Evolutionary conservation across 306 rosid species (phyloP).

Genomic region (Dryas drummondii): DNA sequence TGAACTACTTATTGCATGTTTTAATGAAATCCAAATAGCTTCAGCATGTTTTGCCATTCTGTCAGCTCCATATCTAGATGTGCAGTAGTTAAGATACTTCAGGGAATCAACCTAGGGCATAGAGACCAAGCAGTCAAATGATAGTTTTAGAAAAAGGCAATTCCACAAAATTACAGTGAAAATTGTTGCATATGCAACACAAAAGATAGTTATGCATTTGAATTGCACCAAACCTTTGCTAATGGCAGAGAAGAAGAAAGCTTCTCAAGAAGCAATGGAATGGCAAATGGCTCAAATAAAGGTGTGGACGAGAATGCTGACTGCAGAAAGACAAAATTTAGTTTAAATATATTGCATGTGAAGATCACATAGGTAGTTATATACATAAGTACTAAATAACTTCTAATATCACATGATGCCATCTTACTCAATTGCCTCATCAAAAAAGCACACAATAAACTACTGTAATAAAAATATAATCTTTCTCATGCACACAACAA

Average conservation of each 20-base stretch:
- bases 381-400: neutral
- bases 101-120: slow-evolving; percentile 79
- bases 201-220: slow-evolving; percentile 22
- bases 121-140: slow-evolving; percentile 22
- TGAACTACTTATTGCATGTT: slow-evolving; percentile 56
- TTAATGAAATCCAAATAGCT: slow-evolving; percentile 69
- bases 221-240: slow-evolving; percentile 70
- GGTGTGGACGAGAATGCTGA: slow-evolving; percentile 74
- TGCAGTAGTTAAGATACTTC: slow-evolving; percentile 71
- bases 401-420: neutral
- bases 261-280: slow-evolving; percentile 91
- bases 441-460: neutral
- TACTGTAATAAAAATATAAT: neutral
- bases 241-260: slow-evolving; percentile 72
- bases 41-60: slow-evolving; percentile 67
- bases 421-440: slow-evolving; percentile 8
- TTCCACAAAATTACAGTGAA: neutral
- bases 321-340: slow-evolving; percentile 50
- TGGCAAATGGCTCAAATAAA: slow-evolving; percentile 73
- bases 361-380: slow-evolving; percentile 10
- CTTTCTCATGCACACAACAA: neutral
- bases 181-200: slow-evolving; percentile 11
- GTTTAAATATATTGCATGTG: slow-evolving; percentile 3
- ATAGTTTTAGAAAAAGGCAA: slow-evolving; percentile 5
- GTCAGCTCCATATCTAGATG: slow-evolving; percentile 70